These are phyloP conservation scores for Coix lacrymajobi DNA, from an alignment of 176 grass and related monocot species.

Conservation along the genomic window DNA sequence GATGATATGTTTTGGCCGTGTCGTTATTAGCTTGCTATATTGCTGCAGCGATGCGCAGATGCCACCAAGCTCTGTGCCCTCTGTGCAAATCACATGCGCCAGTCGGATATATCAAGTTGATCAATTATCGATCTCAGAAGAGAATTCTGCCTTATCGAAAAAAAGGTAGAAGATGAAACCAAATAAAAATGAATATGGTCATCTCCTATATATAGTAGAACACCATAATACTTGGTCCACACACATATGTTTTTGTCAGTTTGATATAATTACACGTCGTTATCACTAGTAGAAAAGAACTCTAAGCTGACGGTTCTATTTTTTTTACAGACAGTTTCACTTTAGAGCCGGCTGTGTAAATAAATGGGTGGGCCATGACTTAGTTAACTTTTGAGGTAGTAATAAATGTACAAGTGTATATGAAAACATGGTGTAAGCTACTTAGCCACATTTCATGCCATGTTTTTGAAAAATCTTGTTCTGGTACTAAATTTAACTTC, in stretches of 20 bases:
- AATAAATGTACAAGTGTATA: too few relatives aligned
- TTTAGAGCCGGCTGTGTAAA: too few relatives aligned
- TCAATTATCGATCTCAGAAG: background rate
- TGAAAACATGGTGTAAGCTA: too few relatives aligned
- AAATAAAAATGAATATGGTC: background rate
- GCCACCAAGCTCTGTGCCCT: background rate
- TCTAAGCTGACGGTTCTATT: too few relatives aligned
- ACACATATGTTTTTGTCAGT: background rate
- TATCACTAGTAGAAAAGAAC: too few relatives aligned
- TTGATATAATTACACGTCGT: too few relatives aligned
- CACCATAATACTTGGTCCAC: background rate
- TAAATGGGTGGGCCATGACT: too few relatives aligned
- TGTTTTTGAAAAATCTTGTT: too few relatives aligned
- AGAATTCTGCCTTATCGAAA: background rate
- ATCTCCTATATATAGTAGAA: background rate
- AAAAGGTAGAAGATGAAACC: background rate
- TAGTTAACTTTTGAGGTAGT: too few relatives aligned
- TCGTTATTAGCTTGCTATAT: conserved; percentile 1
- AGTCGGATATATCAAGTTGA: background rate
- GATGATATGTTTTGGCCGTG: background rate
- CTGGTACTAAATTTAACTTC: too few relatives aligned
- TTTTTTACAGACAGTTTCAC: too few relatives aligned
- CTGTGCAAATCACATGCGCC: conserved; percentile 11
- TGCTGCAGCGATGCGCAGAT: background rate
- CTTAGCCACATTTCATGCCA: too few relatives aligned